Evolutionary conservation across 1,284 basidiomycete genomes (phyloP).

Genomic region (Austroboletus novae-zelandiae): DNA sequence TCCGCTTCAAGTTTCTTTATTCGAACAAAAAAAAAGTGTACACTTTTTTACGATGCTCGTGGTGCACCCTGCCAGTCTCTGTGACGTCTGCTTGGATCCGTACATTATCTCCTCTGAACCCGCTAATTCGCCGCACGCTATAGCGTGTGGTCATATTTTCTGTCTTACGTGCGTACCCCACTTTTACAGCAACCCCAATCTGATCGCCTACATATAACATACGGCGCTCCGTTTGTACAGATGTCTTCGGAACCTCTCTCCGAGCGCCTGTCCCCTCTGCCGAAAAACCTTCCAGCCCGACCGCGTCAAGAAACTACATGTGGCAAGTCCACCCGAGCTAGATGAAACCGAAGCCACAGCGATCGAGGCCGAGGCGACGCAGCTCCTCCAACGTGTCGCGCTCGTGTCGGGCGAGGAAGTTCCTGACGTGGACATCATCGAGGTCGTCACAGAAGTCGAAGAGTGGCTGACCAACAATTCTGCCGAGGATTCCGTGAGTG

Average conservation of each 20-base stretch:
- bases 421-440: constrained; percentile 41
- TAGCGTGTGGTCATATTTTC: constrained; percentile 70
- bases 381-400: constrained; percentile 46
- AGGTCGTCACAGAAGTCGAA: constrained; percentile 45
- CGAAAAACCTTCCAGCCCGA: constrained; percentile 53
- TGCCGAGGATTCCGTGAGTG: constrained; percentile 33
- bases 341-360: constrained; percentile 29
- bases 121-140: constrained; percentile 54
- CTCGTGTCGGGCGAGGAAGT: constrained; percentile 44
- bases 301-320: constrained; percentile 58
- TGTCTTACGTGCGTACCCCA: constrained; percentile 51
- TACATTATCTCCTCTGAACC: constrained; percentile 47
- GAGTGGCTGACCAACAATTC: constrained; percentile 40
- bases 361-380: constrained; percentile 31
- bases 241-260: constrained; percentile 49
- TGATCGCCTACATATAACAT: constrained; percentile 12
- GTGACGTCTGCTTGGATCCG: constrained; percentile 66
- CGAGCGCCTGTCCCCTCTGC: constrained; percentile 61
- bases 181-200: constrained; percentile 2
- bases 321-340: constrained; percentile 44
- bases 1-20: constrained; percentile 22
- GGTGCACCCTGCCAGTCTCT: constrained; percentile 60
- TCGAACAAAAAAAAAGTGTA: constrained; percentile 2
- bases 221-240: constrained; percentile 27
- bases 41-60: constrained; percentile 43